phyloP scores from a whole-genome alignment of 2,329 filamentous ascomycete species.

The Cadophora sp. region DNA sequence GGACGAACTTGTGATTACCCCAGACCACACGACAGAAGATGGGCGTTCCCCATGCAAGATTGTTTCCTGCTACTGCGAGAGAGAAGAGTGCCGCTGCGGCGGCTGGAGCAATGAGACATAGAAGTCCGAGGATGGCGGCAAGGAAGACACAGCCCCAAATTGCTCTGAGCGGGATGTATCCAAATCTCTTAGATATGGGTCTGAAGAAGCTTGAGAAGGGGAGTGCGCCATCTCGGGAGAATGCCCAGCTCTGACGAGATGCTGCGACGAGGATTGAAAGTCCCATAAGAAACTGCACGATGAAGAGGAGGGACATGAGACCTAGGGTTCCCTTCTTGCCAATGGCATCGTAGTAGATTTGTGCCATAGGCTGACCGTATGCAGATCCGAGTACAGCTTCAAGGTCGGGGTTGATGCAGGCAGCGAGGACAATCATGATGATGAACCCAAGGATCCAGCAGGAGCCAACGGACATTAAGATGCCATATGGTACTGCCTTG shows the following conservation, averaged over 20 bases:
- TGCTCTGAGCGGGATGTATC: conserved; percentile 63
- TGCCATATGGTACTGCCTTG: conserved; percentile 64
- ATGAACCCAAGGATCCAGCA: conserved; percentile 64
- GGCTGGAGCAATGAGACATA: conserved; percentile 63
- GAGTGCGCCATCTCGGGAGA: conserved; percentile 66
- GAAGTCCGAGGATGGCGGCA: conserved; percentile 59
- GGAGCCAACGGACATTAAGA: conserved; percentile 62
- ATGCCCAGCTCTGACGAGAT: conserved; percentile 67
- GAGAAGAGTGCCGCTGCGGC: conserved; percentile 66
- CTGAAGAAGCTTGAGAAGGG: conserved; percentile 65
- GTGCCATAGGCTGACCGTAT: conserved; percentile 61
- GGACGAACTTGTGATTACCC: conserved; percentile 62
- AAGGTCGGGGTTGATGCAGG: conserved; percentile 61
- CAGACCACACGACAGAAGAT: conserved; percentile 64
- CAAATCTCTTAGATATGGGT: conserved; percentile 56
- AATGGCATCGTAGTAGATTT: conserved; percentile 66
- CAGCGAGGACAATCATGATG: conserved; percentile 62
- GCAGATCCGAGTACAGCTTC: conserved; percentile 53
- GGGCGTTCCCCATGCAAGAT: conserved; percentile 64
- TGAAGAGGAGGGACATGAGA: conserved; percentile 63
- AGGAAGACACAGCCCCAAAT: conserved; percentile 60
- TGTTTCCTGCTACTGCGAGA: conserved; percentile 64
- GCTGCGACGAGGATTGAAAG: conserved; percentile 63
- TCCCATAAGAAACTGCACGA: conserved; percentile 68
- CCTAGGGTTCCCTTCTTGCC: conserved; percentile 64